Evolutionary conservation across 176 grass and related monocot species (phyloP).

Genomic region (Thinopyrum elongatum): DNA sequence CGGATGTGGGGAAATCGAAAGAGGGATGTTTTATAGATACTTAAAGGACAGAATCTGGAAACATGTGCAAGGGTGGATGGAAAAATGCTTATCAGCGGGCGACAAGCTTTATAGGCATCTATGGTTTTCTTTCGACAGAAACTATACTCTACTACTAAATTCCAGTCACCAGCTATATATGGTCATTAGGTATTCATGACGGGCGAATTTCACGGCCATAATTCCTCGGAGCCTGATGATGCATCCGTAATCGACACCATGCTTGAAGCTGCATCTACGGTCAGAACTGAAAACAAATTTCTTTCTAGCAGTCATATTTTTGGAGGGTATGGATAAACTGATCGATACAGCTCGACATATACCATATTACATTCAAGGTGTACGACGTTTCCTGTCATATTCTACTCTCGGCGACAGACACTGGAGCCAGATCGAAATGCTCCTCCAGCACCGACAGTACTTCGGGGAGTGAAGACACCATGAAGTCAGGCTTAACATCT

Average conservation of each 20-base stretch:
- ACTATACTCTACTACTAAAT: no score
- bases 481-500: slow-evolving; percentile 76
- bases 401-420: slow-evolving; percentile 30
- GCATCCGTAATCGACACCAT: neutral
- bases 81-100: no score
- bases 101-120: no score
- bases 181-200: neutral
- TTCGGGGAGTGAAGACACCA: slow-evolving; percentile 69
- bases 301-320: no score
- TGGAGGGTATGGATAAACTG: neutral
- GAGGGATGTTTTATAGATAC: no score
- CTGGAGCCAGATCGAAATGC: slow-evolving; percentile 59
- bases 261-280: neutral
- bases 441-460: slow-evolving; percentile 51
- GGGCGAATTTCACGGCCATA: neutral
- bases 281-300: no score
- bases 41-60: no score
- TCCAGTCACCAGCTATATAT: no score
- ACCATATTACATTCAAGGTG: slow-evolving; percentile 27
- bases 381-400: slow-evolving; percentile 28
- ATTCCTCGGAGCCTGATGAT: neutral
- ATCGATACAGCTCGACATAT: neutral
- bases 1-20: no score
- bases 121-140: no score
- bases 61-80: no score